Evolutionary conservation across 768 basidiomycete genomes (phyloP), one percentile per base, ranked within the genome.

Genomic region (Coprinopsis sp.): DNA sequence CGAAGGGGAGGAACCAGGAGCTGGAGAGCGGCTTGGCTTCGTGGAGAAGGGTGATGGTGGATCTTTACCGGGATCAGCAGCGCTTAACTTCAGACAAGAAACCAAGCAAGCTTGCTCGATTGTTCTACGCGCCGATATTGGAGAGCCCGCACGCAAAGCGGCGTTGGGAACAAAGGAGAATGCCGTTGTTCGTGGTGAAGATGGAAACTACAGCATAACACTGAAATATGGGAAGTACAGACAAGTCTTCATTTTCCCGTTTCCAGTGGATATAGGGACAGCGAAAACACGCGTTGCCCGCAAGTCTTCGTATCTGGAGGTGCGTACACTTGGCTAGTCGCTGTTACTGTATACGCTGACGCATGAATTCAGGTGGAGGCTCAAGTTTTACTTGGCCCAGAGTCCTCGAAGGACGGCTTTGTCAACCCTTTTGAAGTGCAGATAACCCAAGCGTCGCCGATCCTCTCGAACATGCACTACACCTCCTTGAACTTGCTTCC

Each of bases 231-330:
- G 38, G 6, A 11, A 7, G 10, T 39, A 6, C 22, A 39, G 8
- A 6, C 38, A 39, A 24, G 7, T 16, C 18, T 39, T 39, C 38
- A 8, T 10, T 5, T 39, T 39, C 23, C 38, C 38, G 11, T 39
- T 39, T 16, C 38, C 38, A 5, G 38, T 39, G 19, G 22, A 39
- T 16, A 19, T 39, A 22, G 18, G 5, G 12, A 10, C 22, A 10
- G 10, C 25, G 11, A 39, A 39, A 25, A 55, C 71, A 10, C 68
- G 76, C 4, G 52, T 81, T 28, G 80, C 81, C 8, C 68, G 80
- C 30, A 78, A 75, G 51, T 81, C 78, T 2, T 67, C 58, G 21
- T 82, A 76, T 46, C 58, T 81, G 5, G 68, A 72, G 56, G 65
- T 69, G 57, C 63, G 60, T 64, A 31, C 8, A 31, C n/a, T 8